Base-by-base conservation (phyloP, 169 alveolate species). In the Eimeria acervulina region DNA sequence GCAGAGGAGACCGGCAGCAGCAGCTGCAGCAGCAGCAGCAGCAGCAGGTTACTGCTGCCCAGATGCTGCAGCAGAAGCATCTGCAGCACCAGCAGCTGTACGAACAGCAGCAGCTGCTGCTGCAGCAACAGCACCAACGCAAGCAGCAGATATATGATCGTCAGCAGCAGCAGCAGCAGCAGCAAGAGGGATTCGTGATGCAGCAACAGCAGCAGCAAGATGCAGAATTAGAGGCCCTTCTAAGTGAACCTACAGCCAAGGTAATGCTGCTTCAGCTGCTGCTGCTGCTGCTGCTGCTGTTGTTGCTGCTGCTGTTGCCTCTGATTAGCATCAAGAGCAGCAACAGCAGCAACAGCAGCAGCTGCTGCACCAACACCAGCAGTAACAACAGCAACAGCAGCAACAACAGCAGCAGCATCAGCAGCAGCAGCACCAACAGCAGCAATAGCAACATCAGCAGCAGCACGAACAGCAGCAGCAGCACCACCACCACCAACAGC, bases 171-270 rank as follows among this genome's bases (percentile, higher is more conserved):
- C 83, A 72, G 83, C 52, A 72, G 40, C 52, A n/a, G 52, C 83
- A 72, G 44, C 47, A 72, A 5, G 83, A 72, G 42, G 83, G 42
- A 31, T 12, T n/a, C 52, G 44, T 72, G n/a, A 3, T 72, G 83
- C 74, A 23, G 74, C 83, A 72, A 21, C 83, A 72, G 83, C 83
- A 72, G 83, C 83, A 72, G 83, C 83, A 72, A 17, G 83, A 72
- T 5, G 83, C 83, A 28, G 83, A 72, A 42, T 42, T 72, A 5
- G 83, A 72, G 83, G 83, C 83, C 52, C 83, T 72, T 36, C 83
- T 72, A 4, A 72, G 83, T 42, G 83, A 72, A 36, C 83, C 83
- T 28, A 72, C 83, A 7, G 83, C 83, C 23, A 23, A 87, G 17
- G 52, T 47, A 47, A 7, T 47, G 19, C 12, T 47, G 5, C 5